Percentiles rank a stretch among this genome's conserved stretches.
These are phyloP conservation scores for Penicillium daleae DNA, from an alignment of 495 filamentous ascomycete genomes.

Conservation along the genomic window DNA sequence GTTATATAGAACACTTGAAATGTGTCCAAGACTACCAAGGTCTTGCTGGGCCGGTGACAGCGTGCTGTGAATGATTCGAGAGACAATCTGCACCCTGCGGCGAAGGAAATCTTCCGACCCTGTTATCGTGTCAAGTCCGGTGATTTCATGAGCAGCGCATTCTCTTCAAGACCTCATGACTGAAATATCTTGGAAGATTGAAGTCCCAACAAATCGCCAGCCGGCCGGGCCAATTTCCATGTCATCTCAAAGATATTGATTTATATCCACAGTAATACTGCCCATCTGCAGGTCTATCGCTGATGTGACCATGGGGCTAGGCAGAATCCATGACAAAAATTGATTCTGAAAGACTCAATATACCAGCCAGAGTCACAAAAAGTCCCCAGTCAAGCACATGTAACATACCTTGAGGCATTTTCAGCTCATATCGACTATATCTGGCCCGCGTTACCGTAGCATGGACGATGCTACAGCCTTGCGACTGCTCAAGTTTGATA, in stretches of 20 bases:
- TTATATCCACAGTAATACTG: neutral
- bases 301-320: conserved; percentile 10
- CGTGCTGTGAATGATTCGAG: too few species aligned
- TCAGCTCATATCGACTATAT: neutral
- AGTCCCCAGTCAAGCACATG: neutral
- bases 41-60: too few species aligned
- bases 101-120: too few species aligned
- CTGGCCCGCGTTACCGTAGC: neutral
- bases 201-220: neutral
- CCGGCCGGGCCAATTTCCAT: neutral
- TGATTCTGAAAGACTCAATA: neutral
- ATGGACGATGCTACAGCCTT: neutral
- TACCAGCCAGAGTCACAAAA: neutral
- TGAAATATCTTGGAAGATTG: too few species aligned
- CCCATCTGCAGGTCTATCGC: neutral
- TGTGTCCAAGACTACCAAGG: too few species aligned
- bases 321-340: neutral
- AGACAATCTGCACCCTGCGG: too few species aligned
- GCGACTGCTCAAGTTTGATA: conserved; percentile 15
- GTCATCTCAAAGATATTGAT: conserved; percentile 3
- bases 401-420: neutral
- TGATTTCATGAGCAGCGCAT: neutral
- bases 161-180: neutral
- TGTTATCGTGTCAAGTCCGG: too few species aligned
- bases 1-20: too few species aligned